Base-by-base conservation (phyloP, 108 stramenopile genomes). In the Aureococcus anophagefferens region DNA sequence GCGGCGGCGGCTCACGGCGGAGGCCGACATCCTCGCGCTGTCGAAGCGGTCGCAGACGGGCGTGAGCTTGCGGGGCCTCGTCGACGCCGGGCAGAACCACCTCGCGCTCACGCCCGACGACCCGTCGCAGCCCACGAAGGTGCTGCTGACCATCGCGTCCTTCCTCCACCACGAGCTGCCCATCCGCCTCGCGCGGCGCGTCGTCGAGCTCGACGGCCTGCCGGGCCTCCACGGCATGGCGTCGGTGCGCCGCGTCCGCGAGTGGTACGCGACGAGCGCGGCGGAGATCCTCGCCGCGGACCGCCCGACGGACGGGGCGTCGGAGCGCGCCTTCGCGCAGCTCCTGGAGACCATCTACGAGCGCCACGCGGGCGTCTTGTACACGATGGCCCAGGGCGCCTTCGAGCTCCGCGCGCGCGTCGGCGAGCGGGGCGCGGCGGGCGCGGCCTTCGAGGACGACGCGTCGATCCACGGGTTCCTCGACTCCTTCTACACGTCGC, bases 331-430 rank as follows among this genome's bases (percentile, higher is more conserved):
- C 33, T 98, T 98, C 82, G 87, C 92, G 25, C 59, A 75, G 21
- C 77, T 94, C 30, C 76, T 98, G 13, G 89, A 95, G 77, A 81
- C 77, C 35, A 92, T 96, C 31, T 98, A 98, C 75, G 89, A 94
- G 68, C 79, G 94, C 11, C 97, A 98, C 78, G 86, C 93, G 9
- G 81, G 85, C 13, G 94, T 95, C 17, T 78, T 98, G 45, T 90
- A 96, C 17, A 95, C 95, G 65, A 98, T 98, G 97, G 97, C 97
- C 21, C 76, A 90, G 45, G 95, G 94, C 32, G 97, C 95, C 36
- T 94, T 88, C 74, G 95, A 98, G 85, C 90, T 95, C 35, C 88
- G 94, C 1, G 65, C 78, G 66, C n/a, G n/a, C n/a, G n/a, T n/a
- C n/a, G n/a, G n/a, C n/a, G n/a, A n/a, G n/a, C n/a, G n/a, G n/a